Base-by-base conservation (phyloP, 139 green algal genomes). In the Chlorokybus atmophyticus region DNA sequence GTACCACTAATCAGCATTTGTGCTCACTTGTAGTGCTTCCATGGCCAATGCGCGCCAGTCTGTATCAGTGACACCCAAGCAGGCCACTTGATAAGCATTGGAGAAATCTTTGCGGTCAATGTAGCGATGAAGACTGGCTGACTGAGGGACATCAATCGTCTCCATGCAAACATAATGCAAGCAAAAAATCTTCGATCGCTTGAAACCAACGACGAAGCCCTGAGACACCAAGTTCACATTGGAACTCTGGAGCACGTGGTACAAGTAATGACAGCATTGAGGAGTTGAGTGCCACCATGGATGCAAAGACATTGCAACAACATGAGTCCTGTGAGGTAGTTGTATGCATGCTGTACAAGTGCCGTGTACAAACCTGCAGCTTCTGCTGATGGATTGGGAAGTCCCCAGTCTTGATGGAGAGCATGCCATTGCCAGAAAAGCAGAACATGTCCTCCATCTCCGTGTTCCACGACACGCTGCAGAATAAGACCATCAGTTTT, bases 401-500 rank as follows among this genome's bases (percentile, higher is more conserved):
- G 66, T 81, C 60, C 14, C 68, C 79, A 0, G 81, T 87, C 68
- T 87, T 87, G 62, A 85, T 88, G 56, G 50, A 75, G 39, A 93
- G 75, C 70, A 74, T 70, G 27, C 77, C 77, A 41, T 79, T 79
- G 38, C 83, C 79, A 26, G 74, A 80, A 75, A 75, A 93, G 69
- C 77, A 87, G 23, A 93, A 74, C 83, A 90, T 89, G 66, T 87
- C 81, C 58, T 88, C 84, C 54, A 82, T 85, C 41, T 86, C 74
- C 7, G 56, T 63, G 74, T 93, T 93, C 79, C 80, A 93, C 3
- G 79, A 74, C 24, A 87, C 84, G 35, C 75, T n/a, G n/a, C n/a
- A n/a, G n/a, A n/a, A n/a, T n/a, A n/a, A n/a, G n/a, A n/a, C n/a
- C n/a, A n/a, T n/a, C n/a, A n/a, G n/a, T n/a, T n/a, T n/a, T n/a